phyloP scores from a whole-genome alignment of 352 stramenopile genomes.

The Phytophthora agathidicida region DNA sequence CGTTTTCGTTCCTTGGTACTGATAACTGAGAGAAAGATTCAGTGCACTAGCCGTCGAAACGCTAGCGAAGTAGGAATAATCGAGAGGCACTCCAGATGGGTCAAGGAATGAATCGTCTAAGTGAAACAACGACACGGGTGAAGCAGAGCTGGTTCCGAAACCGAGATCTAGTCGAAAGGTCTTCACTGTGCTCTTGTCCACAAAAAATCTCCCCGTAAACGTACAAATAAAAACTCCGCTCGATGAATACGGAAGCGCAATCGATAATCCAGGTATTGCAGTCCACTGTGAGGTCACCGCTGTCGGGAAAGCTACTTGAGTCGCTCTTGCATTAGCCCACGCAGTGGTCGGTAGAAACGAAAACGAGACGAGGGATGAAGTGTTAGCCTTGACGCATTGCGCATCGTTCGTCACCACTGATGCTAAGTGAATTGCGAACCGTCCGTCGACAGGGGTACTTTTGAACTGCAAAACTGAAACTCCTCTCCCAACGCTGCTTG shows the following conservation, averaged over 20 bases:
- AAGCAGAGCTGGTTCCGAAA: conserved; percentile 26
- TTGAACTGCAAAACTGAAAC: conserved; percentile 55
- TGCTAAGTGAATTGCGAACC: conserved; percentile 45
- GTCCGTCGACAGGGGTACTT: conserved; percentile 35
- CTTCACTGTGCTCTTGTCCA: conserved; percentile 53
- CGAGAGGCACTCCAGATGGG: conserved; percentile 45
- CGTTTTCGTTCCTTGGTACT: conserved; percentile 46
- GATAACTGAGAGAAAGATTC: conserved; percentile 39
- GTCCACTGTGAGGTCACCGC: conserved; percentile 39
- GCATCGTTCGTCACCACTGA: conserved; percentile 41
- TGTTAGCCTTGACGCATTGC: conserved; percentile 42
- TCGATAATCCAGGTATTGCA: conserved; percentile 35
- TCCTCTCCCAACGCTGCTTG: conserved; percentile 45
- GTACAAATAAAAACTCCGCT: conserved; percentile 49
- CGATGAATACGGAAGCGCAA: conserved; percentile 16
- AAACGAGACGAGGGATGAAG: conserved; percentile 47
- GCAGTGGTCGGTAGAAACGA: conserved; percentile 43
- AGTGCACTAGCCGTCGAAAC: conserved; percentile 11
- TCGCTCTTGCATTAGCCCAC: conserved; percentile 22
- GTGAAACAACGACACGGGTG: conserved; percentile 29
- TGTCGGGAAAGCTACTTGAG: conserved; percentile 33
- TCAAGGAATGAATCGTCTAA: conserved; percentile 56
- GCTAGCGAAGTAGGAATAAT: conserved; percentile 50
- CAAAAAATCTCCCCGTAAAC: conserved; percentile 60
- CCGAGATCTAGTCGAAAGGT: conserved; percentile 55